Conservation (phyloP, 2,329 filamentous ascomycete genomes). For the Simplicillium sp. region DNA sequence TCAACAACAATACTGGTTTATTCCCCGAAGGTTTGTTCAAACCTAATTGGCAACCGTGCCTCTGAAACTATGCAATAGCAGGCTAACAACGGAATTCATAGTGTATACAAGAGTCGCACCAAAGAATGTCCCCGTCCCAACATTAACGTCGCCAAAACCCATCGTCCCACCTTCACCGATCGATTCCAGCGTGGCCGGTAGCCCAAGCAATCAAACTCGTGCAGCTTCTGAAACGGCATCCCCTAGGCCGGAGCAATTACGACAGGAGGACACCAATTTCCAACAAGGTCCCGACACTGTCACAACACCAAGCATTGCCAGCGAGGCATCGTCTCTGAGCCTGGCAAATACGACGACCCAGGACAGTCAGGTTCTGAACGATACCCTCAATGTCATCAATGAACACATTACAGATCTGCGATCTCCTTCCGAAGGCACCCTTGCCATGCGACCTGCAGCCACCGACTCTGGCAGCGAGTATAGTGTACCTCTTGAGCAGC, state of each 20-base stretch:
- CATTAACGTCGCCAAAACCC: background rate
- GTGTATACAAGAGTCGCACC: conserved; percentile 54
- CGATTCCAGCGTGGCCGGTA: background rate
- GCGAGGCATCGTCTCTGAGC: conserved; percentile 17
- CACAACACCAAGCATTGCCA: conserved; percentile 17
- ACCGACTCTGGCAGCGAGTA: conserved; percentile 87
- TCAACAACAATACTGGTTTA: conserved; percentile 65
- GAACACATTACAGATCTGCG: conserved; percentile 89
- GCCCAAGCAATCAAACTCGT: no score
- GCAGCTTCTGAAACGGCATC: conserved; percentile 9
- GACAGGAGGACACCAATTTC: conserved; percentile 10
- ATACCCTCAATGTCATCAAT: conserved; percentile 91
- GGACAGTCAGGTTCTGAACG: conserved; percentile 72
- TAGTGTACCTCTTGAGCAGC: conserved; percentile 66
- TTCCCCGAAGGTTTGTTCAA: conserved; percentile 65
- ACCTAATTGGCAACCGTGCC: conserved; percentile 5
- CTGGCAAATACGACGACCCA: conserved; percentile 35
- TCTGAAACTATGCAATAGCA: background rate
- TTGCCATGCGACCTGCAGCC: conserved; percentile 34
- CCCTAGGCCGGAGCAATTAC: no score
- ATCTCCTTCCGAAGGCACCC: conserved; percentile 40
- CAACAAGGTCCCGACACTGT: conserved; percentile 18
- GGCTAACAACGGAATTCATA: conserved; percentile 21
- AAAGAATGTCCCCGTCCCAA: conserved; percentile 22
- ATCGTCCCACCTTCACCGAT: conserved; percentile 10